Evolutionary conservation across 345 rosid species (phyloP).

Genomic region (Salix udensis): DNA sequence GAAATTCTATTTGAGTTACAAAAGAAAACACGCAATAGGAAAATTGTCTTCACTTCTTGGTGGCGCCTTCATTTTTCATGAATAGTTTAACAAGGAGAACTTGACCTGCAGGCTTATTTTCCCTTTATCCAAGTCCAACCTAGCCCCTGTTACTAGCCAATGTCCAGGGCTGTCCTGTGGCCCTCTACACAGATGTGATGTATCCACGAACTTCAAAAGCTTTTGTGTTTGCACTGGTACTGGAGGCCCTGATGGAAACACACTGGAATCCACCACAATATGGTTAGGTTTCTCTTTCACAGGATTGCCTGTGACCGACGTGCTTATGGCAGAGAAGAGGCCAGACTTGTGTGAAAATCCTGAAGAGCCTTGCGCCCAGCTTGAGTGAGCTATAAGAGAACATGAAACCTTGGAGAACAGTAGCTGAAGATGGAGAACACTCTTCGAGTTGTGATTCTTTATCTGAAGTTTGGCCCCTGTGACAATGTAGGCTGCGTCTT

Average conservation of each 20-base stretch:
- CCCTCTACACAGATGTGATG: constrained; percentile 65
- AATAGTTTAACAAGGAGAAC: constrained; percentile 54
- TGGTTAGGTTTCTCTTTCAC: constrained; percentile 35
- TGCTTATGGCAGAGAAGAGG: constrained; percentile 66
- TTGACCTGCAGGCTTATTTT: constrained; percentile 74
- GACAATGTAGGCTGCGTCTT: constrained; percentile 59
- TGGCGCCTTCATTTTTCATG: not conserved
- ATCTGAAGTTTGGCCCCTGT: constrained; percentile 86
- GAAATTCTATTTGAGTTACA: not conserved
- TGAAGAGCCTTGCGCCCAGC: constrained; percentile 53
- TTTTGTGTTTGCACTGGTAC: constrained; percentile 61
- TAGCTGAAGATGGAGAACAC: constrained; percentile 73
- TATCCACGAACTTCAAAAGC: constrained; percentile 69
- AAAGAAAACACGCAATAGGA: not conserved
- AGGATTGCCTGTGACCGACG: constrained; percentile 42
- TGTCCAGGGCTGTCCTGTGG: constrained; percentile 89
- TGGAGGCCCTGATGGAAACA: constrained; percentile 84
- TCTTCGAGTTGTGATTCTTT: constrained; percentile 56
- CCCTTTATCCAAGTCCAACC: constrained; percentile 64
- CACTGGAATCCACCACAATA: constrained; percentile 66
- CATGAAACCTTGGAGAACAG: constrained; percentile 54
- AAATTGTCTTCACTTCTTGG: not conserved
- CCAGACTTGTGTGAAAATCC: constrained; percentile 62
- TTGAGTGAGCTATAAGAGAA: constrained; percentile 40
- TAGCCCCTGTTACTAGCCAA: constrained; percentile 84